Evolutionary conservation across 2,329 filamentous ascomycete genomes (phyloP), one percentile per base, ranked within the genome.

Genomic region (Hypoxylon rubiginosum): DNA sequence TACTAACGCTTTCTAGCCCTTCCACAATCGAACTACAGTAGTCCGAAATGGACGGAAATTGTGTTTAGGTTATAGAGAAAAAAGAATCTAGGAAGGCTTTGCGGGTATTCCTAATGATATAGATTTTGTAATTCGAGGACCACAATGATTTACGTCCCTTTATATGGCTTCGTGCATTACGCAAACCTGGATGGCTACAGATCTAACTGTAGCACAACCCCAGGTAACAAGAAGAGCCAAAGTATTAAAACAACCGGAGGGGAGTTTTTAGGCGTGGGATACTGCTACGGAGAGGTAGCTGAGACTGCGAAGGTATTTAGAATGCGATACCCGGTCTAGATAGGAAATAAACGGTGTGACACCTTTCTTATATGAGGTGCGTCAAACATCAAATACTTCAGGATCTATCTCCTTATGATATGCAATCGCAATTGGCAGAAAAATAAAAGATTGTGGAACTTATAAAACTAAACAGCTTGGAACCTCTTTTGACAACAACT

Each of bases 11-110:
- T 19, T 19, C 17, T 43, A 43, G 39, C 6, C 39, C 39, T 17
- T 43, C 39, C 39, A 43, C 39, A 10, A 43, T 43, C 39, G 39
- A 43, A 19, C 39, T 43, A 19, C 39, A 43, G n/a, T 43, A 43
- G 39, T 43, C 19, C 39, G 39, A 19, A 17, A 43, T 19, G 39
- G 13, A 10, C 9, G 17, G 39, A 43, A 19, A 9, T 1, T 43
- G 2, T 6, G 39, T 43, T 43, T 9, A 43, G 39, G 39, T 43
- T 11, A 19, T 43, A 43, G 39, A 43, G n/a, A 43, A 43, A 43
- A 43, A n/a, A 11, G 13, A 17, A 41, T n/a, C 6, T 43, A 19
- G 39, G 39, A 13, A n/a, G 36, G 36, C 15, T n/a, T 17, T 17
- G 36, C 15, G 36, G 36, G 39, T 19, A 43, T 43, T 17, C 9